These are phyloP conservation scores for Beauveria brongniartii DNA, from an alignment of 2,329 filamentous ascomycete genomes.

Conservation along the genomic window DNA sequence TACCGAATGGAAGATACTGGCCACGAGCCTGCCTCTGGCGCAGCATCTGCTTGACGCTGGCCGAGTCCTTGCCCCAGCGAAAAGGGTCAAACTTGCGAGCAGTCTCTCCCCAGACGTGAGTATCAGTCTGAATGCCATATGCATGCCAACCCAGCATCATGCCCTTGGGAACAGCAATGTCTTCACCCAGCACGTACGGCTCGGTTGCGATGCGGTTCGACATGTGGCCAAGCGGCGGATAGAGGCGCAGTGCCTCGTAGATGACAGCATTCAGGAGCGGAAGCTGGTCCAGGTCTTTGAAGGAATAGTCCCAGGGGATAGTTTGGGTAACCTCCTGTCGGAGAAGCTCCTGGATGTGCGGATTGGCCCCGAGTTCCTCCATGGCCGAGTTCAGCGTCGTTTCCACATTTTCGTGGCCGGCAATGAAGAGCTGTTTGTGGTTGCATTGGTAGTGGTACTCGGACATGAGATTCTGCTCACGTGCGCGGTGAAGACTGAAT, in stretches of 20 bases:
- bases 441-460: slow-evolving; percentile 1
- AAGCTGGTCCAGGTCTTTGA: neutral
- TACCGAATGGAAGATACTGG: slow-evolving; percentile 5
- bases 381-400: neutral
- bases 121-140: slow-evolving; percentile 6
- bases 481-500: neutral
- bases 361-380: neutral
- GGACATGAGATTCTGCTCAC: neutral
- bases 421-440: slow-evolving; percentile 7
- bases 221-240: slow-evolving; percentile 1
- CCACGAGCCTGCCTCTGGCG: slow-evolving; percentile 1
- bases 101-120: neutral
- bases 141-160: slow-evolving; percentile 2
- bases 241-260: slow-evolving; percentile 5
- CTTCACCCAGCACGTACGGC: neutral
- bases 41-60: neutral
- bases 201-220: neutral
- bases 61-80: slow-evolving; percentile 1
- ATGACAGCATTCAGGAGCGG: slow-evolving; percentile 1
- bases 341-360: neutral
- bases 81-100: neutral
- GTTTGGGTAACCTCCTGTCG: neutral
- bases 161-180: neutral
- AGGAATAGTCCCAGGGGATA: neutral
- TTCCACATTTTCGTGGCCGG: slow-evolving; percentile 4